Evolutionary conservation across 1,284 basidiomycete genomes (phyloP), one percentile per base, ranked within the genome.

Genomic region (Serendipita sp.): DNA sequence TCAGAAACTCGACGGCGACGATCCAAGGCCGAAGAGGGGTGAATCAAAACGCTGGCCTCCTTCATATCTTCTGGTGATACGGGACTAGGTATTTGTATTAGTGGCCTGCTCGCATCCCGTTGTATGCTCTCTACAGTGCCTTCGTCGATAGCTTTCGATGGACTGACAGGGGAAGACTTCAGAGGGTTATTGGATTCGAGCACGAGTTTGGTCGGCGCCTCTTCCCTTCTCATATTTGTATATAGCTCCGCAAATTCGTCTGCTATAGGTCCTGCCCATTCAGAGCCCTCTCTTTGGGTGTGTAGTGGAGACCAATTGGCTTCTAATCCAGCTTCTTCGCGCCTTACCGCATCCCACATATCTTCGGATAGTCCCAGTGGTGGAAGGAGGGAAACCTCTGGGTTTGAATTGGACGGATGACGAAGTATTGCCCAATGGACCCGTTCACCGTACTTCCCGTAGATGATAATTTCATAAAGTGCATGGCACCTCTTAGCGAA

Each of bases 401-500:
- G 70, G 61, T 71, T 72, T 15, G 68, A 65, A 66, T 69, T 70
- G 61, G 67, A 66, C 67, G 30, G 67, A 22, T 17, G 69, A 65
- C n/a, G 63, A 61, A 42, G 64, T 32, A 62, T 58, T 60, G 60
- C 43, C 61, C 41, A 38, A 32, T 12, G 49, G 44, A 29, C 30
- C 43, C 55, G 17, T 62, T 29, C 32, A 22, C 22, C 60, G 53
- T 30, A 64, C 42, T 61, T 42, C 35, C 64, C 26, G 45, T 26
- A 65, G 69, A 45, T 64, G 74, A 73, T 72, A 55, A 75, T 63
- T 41, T 69, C 38, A 30, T 67, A 65, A 32, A 76, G 64, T 63
- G 67, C 69, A 8, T 72, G 69, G 62, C 71, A 74, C 63, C 73
- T 72, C 60, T 72, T 70, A 41, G 71, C 71, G 64, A 76, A 73